These are phyloP conservation scores for Colletotrichum incanum DNA, from an alignment of 2,329 filamentous ascomycete species.

Conservation along the genomic window DNA sequence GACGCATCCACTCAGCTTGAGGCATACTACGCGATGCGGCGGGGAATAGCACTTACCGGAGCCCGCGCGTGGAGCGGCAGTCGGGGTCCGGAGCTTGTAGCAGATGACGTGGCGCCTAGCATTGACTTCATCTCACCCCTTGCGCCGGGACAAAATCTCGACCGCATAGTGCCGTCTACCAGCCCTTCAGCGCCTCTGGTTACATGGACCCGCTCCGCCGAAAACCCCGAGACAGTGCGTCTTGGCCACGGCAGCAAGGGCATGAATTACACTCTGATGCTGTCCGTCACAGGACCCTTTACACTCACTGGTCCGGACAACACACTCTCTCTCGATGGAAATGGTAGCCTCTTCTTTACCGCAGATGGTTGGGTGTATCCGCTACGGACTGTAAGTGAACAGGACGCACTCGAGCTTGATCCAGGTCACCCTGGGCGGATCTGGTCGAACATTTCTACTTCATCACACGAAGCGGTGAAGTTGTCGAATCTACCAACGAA, in stretches of 20 bases:
- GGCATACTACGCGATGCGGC: conserved; percentile 62
- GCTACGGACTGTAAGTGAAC: conserved; percentile 60
- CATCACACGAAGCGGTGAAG: conserved; percentile 59
- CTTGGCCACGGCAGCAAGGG: conserved; percentile 60
- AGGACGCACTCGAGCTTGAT: conserved; percentile 64
- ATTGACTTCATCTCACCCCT: conserved; percentile 56
- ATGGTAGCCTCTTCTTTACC: conserved; percentile 14
- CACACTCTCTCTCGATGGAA: background rate
- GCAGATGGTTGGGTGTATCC: conserved; percentile 61
- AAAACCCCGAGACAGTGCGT: conserved; percentile 22
- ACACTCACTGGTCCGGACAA: conserved; percentile 20
- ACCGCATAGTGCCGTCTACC: conserved; percentile 50
- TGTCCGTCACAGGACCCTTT: conserved; percentile 47
- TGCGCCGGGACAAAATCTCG: conserved; percentile 62
- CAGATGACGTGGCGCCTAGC: conserved; percentile 49
- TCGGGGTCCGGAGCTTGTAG: conserved; percentile 52
- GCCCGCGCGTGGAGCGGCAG: conserved; percentile 58
- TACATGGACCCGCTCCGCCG: conserved; percentile 50
- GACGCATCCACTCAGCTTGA: conserved; percentile 65
- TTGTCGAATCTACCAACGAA: conserved; percentile 51
- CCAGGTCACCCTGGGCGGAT: conserved; percentile 65
- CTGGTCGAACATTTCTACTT: conserved; percentile 64
- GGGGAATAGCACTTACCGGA: conserved; percentile 60
- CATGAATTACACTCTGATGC: conserved; percentile 60
- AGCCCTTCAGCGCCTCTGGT: conserved; percentile 46